Conservation (phyloP, 331 rosid species). For the Dryas integrifolia region DNA sequence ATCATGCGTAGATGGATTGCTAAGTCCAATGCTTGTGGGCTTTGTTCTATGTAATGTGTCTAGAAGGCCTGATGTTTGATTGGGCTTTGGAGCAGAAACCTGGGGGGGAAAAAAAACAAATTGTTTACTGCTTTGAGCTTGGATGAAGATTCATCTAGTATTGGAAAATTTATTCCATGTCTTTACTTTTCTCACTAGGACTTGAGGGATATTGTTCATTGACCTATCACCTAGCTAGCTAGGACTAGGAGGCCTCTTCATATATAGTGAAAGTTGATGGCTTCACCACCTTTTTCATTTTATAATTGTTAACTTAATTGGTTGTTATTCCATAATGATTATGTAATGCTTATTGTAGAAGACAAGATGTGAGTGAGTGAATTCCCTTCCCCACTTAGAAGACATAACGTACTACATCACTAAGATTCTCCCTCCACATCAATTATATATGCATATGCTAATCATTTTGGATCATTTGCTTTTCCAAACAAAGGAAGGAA, state of each 20-base stretch:
- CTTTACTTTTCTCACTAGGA: background rate
- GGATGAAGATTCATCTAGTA: background rate
- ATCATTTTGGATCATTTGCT: conserved; percentile 7
- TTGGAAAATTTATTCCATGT: conserved; percentile 1
- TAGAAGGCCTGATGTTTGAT: no score
- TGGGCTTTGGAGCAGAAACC: no score
- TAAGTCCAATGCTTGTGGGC: background rate
- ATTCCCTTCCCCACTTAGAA: background rate
- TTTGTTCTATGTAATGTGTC: background rate
- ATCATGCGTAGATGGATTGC: background rate
- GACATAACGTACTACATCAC: background rate
- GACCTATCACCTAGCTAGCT: background rate
- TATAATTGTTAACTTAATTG: background rate
- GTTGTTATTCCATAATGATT: background rate
- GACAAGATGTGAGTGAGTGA: background rate
- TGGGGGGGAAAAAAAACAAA: no score
- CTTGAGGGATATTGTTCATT: no score
- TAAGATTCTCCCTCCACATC: background rate
- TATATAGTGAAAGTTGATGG: background rate
- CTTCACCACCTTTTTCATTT: background rate
- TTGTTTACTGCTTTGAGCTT: background rate
- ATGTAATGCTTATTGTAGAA: conserved; percentile 2
- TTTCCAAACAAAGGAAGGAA: background rate
- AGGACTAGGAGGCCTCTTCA: background rate
- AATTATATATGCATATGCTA: background rate